A percentile compares a stretch with the other conserved stretches of the same genome.
These are phyloP conservation scores for Gossypium aridum DNA, from an alignment of 441 rosid genomes.

Conservation along the genomic window DNA sequence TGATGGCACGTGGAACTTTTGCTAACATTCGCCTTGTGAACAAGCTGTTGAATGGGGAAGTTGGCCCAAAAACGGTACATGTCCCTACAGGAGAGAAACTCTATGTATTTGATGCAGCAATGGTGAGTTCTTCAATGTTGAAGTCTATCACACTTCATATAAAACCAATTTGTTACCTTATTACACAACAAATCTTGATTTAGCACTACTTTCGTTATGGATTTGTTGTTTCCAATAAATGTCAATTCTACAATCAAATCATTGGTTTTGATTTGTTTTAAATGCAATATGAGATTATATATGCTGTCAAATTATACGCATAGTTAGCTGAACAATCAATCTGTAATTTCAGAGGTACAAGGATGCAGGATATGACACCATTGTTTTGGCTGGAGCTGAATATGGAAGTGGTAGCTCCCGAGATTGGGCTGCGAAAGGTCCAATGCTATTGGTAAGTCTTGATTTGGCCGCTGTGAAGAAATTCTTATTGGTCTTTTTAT, in stretches of 20 bases:
- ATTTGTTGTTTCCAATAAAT: no score
- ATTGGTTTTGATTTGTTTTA: no score
- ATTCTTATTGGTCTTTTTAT: background rate
- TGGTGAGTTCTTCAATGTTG: slow-evolving; percentile 38
- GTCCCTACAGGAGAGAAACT: slow-evolving; percentile 95
- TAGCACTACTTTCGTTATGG: no score
- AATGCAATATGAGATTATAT: no score
- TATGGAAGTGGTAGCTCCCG: slow-evolving; percentile 99
- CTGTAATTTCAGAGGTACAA: slow-evolving; percentile 66
- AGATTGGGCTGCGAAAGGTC: slow-evolving; percentile 99
- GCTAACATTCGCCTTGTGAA: slow-evolving; percentile 94
- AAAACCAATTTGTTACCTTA: background rate
- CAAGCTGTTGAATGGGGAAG: slow-evolving; percentile 94
- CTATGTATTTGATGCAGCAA: slow-evolving; percentile 83
- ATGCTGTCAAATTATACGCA: no score
- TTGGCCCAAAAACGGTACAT: slow-evolving; percentile 88
- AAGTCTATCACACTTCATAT: no score
- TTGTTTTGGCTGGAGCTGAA: slow-evolving; percentile 92
- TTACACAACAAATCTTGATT: no score
- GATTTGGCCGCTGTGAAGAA: background rate
- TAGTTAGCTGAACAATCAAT: background rate
- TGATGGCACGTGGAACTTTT: slow-evolving; percentile 98
- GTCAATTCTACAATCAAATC: no score
- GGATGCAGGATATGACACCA: slow-evolving; percentile 66
- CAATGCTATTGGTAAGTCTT: slow-evolving; percentile 69